A percentile compares a stretch with the other conserved stretches of the same genome.
Evolutionary conservation across 2,329 filamentous ascomycete genomes (phyloP).

Genomic region (Ilyonectria mors-panacis): DNA sequence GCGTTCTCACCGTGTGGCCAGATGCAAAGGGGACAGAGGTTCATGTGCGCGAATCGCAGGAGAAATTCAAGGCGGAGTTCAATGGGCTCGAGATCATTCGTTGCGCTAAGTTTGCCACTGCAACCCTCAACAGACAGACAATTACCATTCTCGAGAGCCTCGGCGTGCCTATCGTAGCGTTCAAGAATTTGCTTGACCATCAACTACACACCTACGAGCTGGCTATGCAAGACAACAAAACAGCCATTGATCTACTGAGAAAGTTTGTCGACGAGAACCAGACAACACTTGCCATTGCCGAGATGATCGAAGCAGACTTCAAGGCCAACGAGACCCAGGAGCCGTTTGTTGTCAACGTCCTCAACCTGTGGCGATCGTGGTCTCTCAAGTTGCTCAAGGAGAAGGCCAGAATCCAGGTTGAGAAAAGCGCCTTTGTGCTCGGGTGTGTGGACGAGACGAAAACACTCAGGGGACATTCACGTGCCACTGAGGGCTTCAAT

Average conservation of each 20-base stretch:
- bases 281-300: slow-evolving; percentile 80
- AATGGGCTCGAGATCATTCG: slow-evolving; percentile 88
- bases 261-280: slow-evolving; percentile 89
- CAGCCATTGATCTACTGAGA: slow-evolving; percentile 78
- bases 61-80: slow-evolving; percentile 84
- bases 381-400: slow-evolving; percentile 92
- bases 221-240: slow-evolving; percentile 76
- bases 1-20: slow-evolving; percentile 84
- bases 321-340: slow-evolving; percentile 74
- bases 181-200: slow-evolving; percentile 75
- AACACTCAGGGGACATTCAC: slow-evolving; percentile 79
- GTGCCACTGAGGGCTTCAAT: slow-evolving; percentile 57
- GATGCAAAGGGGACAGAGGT: slow-evolving; percentile 77
- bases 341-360: slow-evolving; percentile 84
- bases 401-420: slow-evolving; percentile 87
- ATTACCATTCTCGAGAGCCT: slow-evolving; percentile 88
- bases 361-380: slow-evolving; percentile 91
- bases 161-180: slow-evolving; percentile 77
- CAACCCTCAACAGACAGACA: slow-evolving; percentile 90
- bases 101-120: slow-evolving; percentile 81
- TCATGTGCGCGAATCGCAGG: slow-evolving; percentile 85
- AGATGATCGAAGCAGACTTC: slow-evolving; percentile 86
- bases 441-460: slow-evolving; percentile 90
- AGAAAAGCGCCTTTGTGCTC: slow-evolving; percentile 88
- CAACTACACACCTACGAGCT: slow-evolving; percentile 79